These are phyloP conservation scores for Atkinsonella hypoxylon DNA, from an alignment of 2,329 filamentous ascomycete species.

Conservation along the genomic window DNA sequence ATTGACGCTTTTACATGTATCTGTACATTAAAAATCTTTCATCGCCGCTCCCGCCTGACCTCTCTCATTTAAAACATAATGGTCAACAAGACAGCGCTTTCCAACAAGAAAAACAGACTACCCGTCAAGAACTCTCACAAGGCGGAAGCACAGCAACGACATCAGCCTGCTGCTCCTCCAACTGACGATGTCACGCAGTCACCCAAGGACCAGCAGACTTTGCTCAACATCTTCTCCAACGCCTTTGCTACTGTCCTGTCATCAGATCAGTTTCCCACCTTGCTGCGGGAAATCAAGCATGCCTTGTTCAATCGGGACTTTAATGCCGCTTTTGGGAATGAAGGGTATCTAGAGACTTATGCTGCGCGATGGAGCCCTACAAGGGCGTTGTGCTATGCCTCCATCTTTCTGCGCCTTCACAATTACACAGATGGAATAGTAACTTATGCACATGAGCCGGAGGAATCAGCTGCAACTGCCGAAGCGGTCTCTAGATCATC, in stretches of 20 bases:
- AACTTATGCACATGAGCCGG: not conserved
- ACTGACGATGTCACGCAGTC: not conserved
- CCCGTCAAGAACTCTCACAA: not conserved
- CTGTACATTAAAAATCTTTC: not conserved
- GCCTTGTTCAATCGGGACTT: slow-evolving; percentile 85
- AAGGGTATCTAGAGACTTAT: slow-evolving; percentile 67
- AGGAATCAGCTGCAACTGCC: not conserved
- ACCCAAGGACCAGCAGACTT: slow-evolving; percentile 44
- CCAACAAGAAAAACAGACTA: not conserved
- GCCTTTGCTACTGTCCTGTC: slow-evolving; percentile 44
- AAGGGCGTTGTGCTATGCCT: slow-evolving; percentile 69
- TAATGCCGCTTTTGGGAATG: slow-evolving; percentile 59
- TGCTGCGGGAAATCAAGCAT: slow-evolving; percentile 73
- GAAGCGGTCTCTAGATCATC: not conserved
- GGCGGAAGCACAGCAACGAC: not conserved
- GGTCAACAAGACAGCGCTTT: slow-evolving; percentile 3
- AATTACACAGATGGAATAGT: slow-evolving; percentile 20
- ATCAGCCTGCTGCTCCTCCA: not conserved
- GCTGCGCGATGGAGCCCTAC: slow-evolving; percentile 84
- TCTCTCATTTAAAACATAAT: slow-evolving; percentile 2
- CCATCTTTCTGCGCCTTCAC: slow-evolving; percentile 32
- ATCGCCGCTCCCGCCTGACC: too few species aligned
- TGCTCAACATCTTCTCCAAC: slow-evolving; percentile 61
- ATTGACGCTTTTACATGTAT: not conserved
- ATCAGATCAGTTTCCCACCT: slow-evolving; percentile 33